A percentile compares a stretch with the other conserved stretches of the same genome.
Conservation (phyloP, 257 asterid species). For the Anisodus tanguticus region DNA sequence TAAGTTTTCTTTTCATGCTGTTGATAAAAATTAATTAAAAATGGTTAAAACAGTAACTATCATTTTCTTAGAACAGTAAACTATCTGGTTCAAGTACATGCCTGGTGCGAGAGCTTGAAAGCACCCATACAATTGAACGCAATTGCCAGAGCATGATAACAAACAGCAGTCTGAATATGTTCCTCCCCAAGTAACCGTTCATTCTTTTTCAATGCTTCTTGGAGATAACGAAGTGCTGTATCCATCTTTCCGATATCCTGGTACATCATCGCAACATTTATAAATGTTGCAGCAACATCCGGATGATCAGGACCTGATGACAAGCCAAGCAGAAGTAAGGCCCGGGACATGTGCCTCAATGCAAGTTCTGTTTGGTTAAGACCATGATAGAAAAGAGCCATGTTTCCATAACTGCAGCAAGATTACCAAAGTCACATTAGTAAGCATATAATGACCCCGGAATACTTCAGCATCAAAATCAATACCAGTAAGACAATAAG, state of each 20-base stretch:
- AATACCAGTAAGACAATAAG: neutral
- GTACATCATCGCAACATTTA: constrained; percentile 98
- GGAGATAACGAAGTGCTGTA: constrained; percentile 89
- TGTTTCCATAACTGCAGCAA: constrained; percentile 85
- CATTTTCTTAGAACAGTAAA: constrained; percentile 18
- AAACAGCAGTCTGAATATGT: constrained; percentile 98
- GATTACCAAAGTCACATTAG: neutral
- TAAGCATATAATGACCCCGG: neutral
- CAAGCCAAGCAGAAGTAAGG: constrained; percentile 71
- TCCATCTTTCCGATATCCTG: constrained; percentile 90
- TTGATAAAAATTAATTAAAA: constrained; percentile 29
- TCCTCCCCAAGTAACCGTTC: constrained; percentile 86
- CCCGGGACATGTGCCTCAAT: constrained; percentile 90
- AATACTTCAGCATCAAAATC: neutral
- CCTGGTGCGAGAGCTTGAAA: constrained; percentile 94
- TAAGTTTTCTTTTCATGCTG: constrained; percentile 96
- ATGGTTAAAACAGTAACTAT: constrained; percentile 3
- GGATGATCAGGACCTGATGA: constrained; percentile 98
- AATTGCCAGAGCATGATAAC: constrained; percentile 96
- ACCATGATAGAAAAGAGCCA: constrained; percentile 98
- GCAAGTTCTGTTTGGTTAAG: constrained; percentile 97
- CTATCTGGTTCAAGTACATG: constrained; percentile 31
- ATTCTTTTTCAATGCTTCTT: constrained; percentile 91
- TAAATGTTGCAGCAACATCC: constrained; percentile 93
- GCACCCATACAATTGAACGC: constrained; percentile 92